Evolutionary conservation across 2,329 filamentous ascomycete genomes (phyloP), one percentile per base, ranked within the genome.

Genomic region (Paecilomyces sp.): DNA sequence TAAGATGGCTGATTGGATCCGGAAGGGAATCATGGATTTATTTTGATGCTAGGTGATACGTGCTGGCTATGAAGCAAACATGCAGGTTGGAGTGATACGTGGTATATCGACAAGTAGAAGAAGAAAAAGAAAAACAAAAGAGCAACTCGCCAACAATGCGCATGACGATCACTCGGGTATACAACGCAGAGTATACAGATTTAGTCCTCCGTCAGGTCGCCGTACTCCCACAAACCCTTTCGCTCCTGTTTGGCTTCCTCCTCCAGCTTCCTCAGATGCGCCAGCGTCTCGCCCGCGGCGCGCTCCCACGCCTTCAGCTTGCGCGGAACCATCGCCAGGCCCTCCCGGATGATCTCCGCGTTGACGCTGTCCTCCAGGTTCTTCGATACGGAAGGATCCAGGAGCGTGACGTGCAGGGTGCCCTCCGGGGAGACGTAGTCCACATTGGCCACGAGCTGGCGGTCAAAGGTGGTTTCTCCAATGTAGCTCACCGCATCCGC

Each of bases 211-310:
- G 91, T 96, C 71, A 96, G 83, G 74, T 97, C 94, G 67, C 94
- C 94, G 76, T 97, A 99, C 83, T 99, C 94, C 92, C 93, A 99
- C 84, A 96, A 94, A 52, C 94, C 94, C 65, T 86, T 81, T 63
- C 92, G 85, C 60, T 87, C 86, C 58, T 84, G 80, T 84, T 95
- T 96, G 3, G 93, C 93, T 74, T 88, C 82, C 36, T 83, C 81
- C 80, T 96, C 88, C 57, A 88, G 84, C 74, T 88, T 83, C 70
- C 85, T 87, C 62, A 97, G 79, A 67, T 85, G 84, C 74, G 86
- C 84, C 63, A 96, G 77, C 52, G 92, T 85, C 34, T 89, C 83
- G 60, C 83, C 83, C 54, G 90, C 90, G 8, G 85, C 86, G 60
- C 88, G 84, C 82, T 97, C 94, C 90, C 92, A 97, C 0, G 87